Evolutionary conservation across 208 protist genomes (phyloP), one percentile per base, ranked within the genome.

Genomic region (Leishmania aethiopica): DNA sequence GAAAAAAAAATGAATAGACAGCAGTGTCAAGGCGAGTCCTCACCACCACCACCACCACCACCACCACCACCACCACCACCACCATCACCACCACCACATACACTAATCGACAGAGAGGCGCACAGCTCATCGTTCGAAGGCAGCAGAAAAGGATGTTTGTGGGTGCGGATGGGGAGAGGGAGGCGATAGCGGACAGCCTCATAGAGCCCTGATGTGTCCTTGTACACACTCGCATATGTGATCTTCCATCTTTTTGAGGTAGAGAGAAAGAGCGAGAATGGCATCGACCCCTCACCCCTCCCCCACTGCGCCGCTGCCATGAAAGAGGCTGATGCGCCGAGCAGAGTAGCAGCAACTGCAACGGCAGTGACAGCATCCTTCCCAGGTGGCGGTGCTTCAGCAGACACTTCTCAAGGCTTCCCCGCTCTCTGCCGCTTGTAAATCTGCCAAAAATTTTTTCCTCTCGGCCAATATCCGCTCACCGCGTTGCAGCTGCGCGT

Each of bases 401-500:
- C 32, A n/a, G 35, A 25, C 25, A 5, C 10, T 37, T 25, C 51
- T 60, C 42, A 51, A 73, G 37, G 69, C 51, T 77, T 55, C 57
- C 32, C 11, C 32, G 17, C 32, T 42, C 47, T 64, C 47, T 57
- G 35, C 28, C 7, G 51, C 74, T 35, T 77, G 11, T 8, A 77
- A 62, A 42, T 73, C 57, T 22, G 66, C 77, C 3, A 85, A 55
- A n/a, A 67, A 78, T 10, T 78, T 81, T 1, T 42, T 66, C 47
- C 80, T 85, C 59, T 80, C 70, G 22, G 32, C 66, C 19, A 85
- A 42, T 11, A 85, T 45, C 25, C 53, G 60, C 42, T 72, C 69
- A n/a, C 82, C 82, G 15, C 77, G 77, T 55, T 74, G 69, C 37
- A 85, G 49, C 72, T 85, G 82, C 72, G 8, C 77, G 0, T 87